phyloP scores from a whole-genome alignment of 148 eudicot genomes.

The Camellia granthamiana region DNA sequence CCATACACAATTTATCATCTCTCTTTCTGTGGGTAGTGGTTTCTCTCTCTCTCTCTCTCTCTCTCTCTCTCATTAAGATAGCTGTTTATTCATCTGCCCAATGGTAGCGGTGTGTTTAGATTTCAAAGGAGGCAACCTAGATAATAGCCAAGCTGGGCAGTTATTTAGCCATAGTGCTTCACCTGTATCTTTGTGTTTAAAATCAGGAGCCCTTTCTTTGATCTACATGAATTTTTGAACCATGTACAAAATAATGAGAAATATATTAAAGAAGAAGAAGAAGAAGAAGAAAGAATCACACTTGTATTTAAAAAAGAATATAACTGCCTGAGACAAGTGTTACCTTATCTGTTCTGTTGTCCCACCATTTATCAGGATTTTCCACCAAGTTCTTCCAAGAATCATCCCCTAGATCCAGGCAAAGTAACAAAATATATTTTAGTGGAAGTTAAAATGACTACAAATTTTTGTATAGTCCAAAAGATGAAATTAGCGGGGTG shows the following conservation, averaged over 20 bases:
- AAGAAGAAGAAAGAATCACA: not conserved
- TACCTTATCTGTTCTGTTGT: conserved; percentile 41
- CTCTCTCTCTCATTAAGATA: not conserved
- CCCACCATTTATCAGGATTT: conserved; percentile 57
- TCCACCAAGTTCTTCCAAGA: conserved; percentile 46
- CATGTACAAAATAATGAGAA: not conserved
- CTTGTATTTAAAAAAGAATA: not conserved
- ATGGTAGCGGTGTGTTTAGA: not conserved
- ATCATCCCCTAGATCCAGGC: conserved; percentile 16
- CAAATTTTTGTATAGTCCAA: not conserved
- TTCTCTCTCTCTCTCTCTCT: not conserved
- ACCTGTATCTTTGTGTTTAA: conserved; percentile 40
- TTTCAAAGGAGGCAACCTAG: conserved; percentile 36
- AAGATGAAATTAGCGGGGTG: not conserved
- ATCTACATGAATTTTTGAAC: conserved; percentile 9
- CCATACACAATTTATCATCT: too few species aligned
- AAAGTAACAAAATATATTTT: not conserved
- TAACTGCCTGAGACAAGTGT: not conserved
- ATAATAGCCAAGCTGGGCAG: conserved; percentile 37
- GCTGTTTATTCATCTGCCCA: not conserved
- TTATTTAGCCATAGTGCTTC: conserved; percentile 39
- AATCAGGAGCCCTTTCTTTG: conserved; percentile 39
- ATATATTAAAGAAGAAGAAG: not conserved
- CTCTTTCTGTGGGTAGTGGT: not conserved
- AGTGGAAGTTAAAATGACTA: not conserved